These are phyloP conservation scores for Naematelia aurantialba DNA, from an alignment of 768 basidiomycete species.

Conservation along the genomic window DNA sequence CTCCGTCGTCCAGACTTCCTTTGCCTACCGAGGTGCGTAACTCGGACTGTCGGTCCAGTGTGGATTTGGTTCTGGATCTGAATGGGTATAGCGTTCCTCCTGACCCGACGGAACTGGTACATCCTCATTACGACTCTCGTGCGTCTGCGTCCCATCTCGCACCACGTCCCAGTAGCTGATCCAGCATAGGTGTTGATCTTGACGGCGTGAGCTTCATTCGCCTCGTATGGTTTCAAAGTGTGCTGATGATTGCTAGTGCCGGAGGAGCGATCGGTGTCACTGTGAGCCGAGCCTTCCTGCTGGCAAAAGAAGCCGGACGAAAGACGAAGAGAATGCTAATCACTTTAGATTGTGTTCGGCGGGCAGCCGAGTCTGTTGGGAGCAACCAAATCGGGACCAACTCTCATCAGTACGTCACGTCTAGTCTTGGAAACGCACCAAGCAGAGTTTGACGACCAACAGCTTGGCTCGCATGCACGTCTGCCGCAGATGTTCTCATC, in stretches of 20 bases:
- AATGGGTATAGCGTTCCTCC: slow-evolving; percentile 14
- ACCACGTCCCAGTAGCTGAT: not conserved
- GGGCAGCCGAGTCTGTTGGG: slow-evolving; percentile 16
- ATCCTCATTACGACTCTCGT: slow-evolving; percentile 7
- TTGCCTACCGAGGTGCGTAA: slow-evolving; percentile 22
- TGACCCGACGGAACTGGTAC: slow-evolving; percentile 12
- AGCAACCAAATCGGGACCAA: slow-evolving; percentile 18
- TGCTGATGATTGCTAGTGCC: slow-evolving; percentile 3
- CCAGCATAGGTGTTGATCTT: slow-evolving; percentile 17
- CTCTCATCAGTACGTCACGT: slow-evolving; percentile 19
- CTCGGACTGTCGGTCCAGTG: not conserved
- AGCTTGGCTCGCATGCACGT: slow-evolving; percentile 23
- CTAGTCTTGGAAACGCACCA: no score
- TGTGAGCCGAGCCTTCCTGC: slow-evolving; percentile 8
- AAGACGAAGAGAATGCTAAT: not conserved
- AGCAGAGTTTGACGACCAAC: no score
- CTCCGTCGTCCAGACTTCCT: slow-evolving; percentile 21
- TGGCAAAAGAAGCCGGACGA: not conserved
- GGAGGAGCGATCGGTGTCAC: slow-evolving; percentile 25
- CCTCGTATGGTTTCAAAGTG: not conserved
- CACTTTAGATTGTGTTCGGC: slow-evolving; percentile 21
- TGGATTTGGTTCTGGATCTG: not conserved
- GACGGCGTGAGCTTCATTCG: slow-evolving; percentile 16
- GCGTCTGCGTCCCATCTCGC: slow-evolving; percentile 5
- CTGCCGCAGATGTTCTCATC: slow-evolving; percentile 29